Evolutionary conservation across 1,284 basidiomycete genomes (phyloP).

Genomic region (Melanopsichium pennsylvanicum): DNA sequence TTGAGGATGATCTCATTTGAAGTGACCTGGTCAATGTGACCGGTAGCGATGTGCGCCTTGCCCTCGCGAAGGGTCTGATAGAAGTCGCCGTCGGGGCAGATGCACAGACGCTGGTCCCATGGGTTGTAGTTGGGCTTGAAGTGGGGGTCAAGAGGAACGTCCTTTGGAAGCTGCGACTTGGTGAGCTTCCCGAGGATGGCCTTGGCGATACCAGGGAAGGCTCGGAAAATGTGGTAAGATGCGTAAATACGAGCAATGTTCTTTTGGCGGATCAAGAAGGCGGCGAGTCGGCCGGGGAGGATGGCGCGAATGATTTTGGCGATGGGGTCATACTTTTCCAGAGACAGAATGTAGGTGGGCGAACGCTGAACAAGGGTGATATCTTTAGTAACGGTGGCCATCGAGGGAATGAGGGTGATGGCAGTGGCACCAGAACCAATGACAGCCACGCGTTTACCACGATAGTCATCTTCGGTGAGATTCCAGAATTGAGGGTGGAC

Average conservation of each 20-base stretch:
- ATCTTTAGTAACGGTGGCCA: conserved; percentile 49
- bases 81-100: conserved; percentile 64
- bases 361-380: conserved; percentile 65
- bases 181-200: conserved; percentile 42
- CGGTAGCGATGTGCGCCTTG: conserved; percentile 63
- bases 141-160: conserved; percentile 64
- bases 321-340: conserved; percentile 55
- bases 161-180: conserved; percentile 49
- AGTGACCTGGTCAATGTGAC: conserved; percentile 59
- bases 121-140: conserved; percentile 65
- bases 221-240: conserved; percentile 60
- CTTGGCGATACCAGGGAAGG: conserved; percentile 55
- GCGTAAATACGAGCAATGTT: conserved; percentile 54
- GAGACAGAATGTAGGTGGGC: conserved; percentile 60
- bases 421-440: conserved; percentile 63
- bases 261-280: conserved; percentile 47
- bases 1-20: conserved; percentile 55
- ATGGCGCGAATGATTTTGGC: conserved; percentile 50
- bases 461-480: conserved; percentile 52
- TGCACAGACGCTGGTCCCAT: conserved; percentile 65
- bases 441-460: conserved; percentile 62
- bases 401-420: conserved; percentile 60
- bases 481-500: conserved; percentile 63
- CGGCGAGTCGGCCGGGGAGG: conserved; percentile 43
- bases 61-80: conserved; percentile 58